Base-by-base conservation (phyloP, 1,139 yeast species). In the Magnusiomyces tetraspermus region DNA sequence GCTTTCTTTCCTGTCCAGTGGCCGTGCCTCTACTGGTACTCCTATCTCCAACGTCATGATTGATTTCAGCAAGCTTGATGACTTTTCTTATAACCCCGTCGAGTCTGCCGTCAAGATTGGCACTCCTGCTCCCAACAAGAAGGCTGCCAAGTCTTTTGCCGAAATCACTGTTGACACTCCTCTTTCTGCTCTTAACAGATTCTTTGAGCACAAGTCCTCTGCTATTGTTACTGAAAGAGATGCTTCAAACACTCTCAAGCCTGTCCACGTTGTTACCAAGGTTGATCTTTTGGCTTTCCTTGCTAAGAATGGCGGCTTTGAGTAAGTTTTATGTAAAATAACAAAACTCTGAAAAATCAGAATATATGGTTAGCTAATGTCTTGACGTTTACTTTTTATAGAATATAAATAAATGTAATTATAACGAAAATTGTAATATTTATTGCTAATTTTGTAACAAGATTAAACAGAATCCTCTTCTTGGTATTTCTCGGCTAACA, bases 261-360 rank as follows among this genome's bases (percentile, higher is more conserved):
- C 95, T 50, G 77, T 85, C 49, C 94, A 87, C 67, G 83, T 87
- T 56, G 95, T 86, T 56, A 86, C 95, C 59, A 87, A 87, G 75
- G 94, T 87, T 63, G 95, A 87, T 68, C 75, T 87, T 67, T 75
- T 87, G 63, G 79, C 86, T 47, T 86, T 77, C 70, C 76, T 81
- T 65, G 75, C 82, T 33, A 67, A 64, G 57, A 60, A 61, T 31
- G 55, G 55, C 13, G 56, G 52, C 15, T 51, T 51, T 15, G 45
- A 46, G 37, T 53, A 51, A 46, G 30, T 48, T 43, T n/a, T n/a
- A n/a, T n/a, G n/a, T n/a, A n/a, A n/a, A n/a, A n/a, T n/a, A n/a
- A n/a, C n/a, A n/a, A n/a, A n/a, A n/a, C n/a, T n/a, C n/a, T n/a
- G n/a, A n/a, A n/a, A n/a, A n/a, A n/a, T n/a, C n/a, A n/a, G n/a